Conservation (phyloP, 352 stramenopile species). For the Phytophthora cajani region DNA sequence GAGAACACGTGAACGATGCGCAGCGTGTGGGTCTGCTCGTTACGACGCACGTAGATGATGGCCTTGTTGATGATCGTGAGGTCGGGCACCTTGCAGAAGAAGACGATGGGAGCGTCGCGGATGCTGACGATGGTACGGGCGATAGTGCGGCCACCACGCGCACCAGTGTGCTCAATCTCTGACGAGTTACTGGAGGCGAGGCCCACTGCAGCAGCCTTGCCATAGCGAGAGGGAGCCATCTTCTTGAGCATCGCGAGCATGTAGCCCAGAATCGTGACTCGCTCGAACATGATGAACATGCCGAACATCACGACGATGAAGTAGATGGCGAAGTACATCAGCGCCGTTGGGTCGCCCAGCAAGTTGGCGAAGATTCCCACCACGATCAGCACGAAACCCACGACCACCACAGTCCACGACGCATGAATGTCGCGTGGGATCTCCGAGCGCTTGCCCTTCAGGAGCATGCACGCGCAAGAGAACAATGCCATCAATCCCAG, state of each 20-base stretch:
- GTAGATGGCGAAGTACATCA: conserved; percentile 90
- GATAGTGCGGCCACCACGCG: conserved; percentile 80
- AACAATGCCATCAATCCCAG: conserved; percentile 86
- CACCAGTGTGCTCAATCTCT: conserved; percentile 50
- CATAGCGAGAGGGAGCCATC: neutral
- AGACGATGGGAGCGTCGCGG: conserved; percentile 90
- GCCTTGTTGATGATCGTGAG: conserved; percentile 94
- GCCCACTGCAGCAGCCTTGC: neutral
- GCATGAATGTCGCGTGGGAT: conserved; percentile 74
- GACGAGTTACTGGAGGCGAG: neutral
- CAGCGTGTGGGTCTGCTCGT: conserved; percentile 90
- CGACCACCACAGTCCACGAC: conserved; percentile 49
- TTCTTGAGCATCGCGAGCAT: neutral
- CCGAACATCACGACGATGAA: conserved; percentile 74
- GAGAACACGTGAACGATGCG: conserved; percentile 83
- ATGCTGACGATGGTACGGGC: conserved; percentile 74
- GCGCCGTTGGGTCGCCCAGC: conserved; percentile 73
- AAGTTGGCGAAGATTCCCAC: conserved; percentile 81
- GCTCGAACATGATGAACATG: conserved; percentile 88
- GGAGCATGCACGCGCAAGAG: conserved; percentile 76
- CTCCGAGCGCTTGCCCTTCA: conserved; percentile 84
- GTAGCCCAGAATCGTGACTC: conserved; percentile 58
- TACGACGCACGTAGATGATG: conserved; percentile 93
- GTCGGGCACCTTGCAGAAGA: conserved; percentile 92
- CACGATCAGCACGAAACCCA: conserved; percentile 49